Percentiles rank a stretch among this genome's conserved stretches.
Conservation (phyloP, 257 asterid genomes). For the Petrea volubilis region DNA sequence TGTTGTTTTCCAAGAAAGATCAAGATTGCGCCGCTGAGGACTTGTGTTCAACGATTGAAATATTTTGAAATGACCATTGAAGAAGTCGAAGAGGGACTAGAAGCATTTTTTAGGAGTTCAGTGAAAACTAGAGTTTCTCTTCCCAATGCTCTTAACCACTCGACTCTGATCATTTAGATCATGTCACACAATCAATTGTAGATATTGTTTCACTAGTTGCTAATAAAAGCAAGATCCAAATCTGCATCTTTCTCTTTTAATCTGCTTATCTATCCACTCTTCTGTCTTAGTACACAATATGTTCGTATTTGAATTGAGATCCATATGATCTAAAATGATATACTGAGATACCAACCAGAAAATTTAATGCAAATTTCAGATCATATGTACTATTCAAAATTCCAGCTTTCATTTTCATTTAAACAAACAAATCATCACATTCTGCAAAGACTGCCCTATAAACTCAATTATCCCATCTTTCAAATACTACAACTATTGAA, state of each 20-base stretch:
- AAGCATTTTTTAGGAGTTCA: constrained; percentile 28
- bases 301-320: too few relatives aligned
- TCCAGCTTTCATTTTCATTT: too few relatives aligned
- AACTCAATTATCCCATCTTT: too few relatives aligned
- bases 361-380: too few relatives aligned
- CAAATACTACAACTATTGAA: neutral
- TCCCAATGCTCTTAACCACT: constrained; percentile 34
- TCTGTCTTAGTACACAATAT: too few relatives aligned
- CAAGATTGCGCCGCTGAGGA: neutral
- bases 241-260: neutral
- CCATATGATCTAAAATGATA: too few relatives aligned
- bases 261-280: neutral
- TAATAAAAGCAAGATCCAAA: neutral
- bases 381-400: too few relatives aligned
- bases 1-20: neutral
- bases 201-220: neutral
- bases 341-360: too few relatives aligned
- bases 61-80: constrained; percentile 14
- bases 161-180: neutral
- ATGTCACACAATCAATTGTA: neutral
- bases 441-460: neutral
- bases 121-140: constrained; percentile 37
- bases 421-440: neutral
- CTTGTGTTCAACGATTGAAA: constrained; percentile 3
- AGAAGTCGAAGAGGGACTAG: constrained; percentile 34